Evolutionary conservation across 352 stramenopile genomes (phyloP), one percentile per base, ranked within the genome.

Genomic region (Globisporangium apiculatum): DNA sequence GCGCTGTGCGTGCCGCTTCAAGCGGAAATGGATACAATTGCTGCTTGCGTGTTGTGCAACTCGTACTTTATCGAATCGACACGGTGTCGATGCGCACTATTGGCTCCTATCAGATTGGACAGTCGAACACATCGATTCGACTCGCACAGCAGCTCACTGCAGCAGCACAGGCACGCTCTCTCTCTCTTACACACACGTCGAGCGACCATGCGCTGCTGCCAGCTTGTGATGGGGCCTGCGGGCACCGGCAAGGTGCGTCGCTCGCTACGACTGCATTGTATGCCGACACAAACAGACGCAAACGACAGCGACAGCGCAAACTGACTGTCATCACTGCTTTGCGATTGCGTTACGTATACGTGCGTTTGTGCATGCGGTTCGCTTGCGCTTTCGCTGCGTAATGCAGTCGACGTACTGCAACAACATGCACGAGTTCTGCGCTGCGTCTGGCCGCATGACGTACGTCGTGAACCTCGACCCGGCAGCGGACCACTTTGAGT

Each of bases 401-500:
- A 11, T 42, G 38, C 63, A 96, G 87, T 96, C 86, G 12, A 96
- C 90, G 42, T 97, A 97, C 67, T 97, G 90, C 78, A 95, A 91
- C 62, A 92, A 93, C 60, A 96, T 97, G 75, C 87, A 97, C 67
- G 86, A 97, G 71, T 94, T 96, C 57, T 95, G 83, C 56, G 82
- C 80, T 14, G 85, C 85, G 9, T 91, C 73, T 38, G 76, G 86
- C 1, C 82, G 87, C 53, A 87, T 89, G 86, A 96, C 83, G 63
- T 97, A 94, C 60, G 91, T 99, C 18, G 90, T 99, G 47, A 99
- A 99, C 77, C 68, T 99, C 61, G 97, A 99, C 76, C 96, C 96
- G 24, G 97, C 96, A 4, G 91, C 92, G 17, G 87, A 97, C 49
- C 72, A 91, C 64, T 86, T 96, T 51, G 87, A 95, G 15, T 97